phyloP scores from a whole-genome alignment of 495 filamentous ascomycete genomes.

The Penicillium psychrofluorescens region DNA sequence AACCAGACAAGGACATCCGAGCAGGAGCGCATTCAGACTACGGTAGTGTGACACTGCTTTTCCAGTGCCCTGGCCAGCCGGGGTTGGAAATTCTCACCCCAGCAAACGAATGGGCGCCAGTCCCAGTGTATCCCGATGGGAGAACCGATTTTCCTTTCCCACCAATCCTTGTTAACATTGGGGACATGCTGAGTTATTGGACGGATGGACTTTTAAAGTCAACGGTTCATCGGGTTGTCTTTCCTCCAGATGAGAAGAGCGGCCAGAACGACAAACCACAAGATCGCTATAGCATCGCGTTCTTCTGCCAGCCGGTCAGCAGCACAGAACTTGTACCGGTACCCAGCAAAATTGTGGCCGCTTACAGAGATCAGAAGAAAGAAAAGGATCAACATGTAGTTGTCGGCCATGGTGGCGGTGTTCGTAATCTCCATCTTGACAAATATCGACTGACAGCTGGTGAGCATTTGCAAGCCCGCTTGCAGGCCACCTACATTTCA shows the following conservation, averaged over 20 bases:
- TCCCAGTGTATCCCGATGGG: slow-evolving; percentile 14
- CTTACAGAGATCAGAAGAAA: slow-evolving; percentile 2
- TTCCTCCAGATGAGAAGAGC: slow-evolving; percentile 30
- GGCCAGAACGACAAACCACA: slow-evolving; percentile 18
- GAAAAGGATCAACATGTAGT: background rate
- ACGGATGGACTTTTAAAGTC: slow-evolving; percentile 66
- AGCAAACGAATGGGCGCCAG: slow-evolving; percentile 18
- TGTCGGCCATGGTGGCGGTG: slow-evolving; percentile 17
- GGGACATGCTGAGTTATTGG: slow-evolving; percentile 77
- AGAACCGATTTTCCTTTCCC: slow-evolving; percentile 25
- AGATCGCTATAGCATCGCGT: slow-evolving; percentile 74
- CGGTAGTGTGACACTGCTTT: slow-evolving; percentile 50
- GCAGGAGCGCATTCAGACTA: slow-evolving; percentile 55
- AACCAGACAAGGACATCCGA: slow-evolving; percentile 38
- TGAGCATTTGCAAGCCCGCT: slow-evolving; percentile 50
- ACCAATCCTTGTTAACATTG: slow-evolving; percentile 78
- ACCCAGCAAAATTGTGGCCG: slow-evolving; percentile 51
- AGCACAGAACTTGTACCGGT: slow-evolving; percentile 54
- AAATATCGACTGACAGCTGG: slow-evolving; percentile 58
- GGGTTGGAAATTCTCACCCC: slow-evolving; percentile 68
- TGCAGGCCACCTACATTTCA: slow-evolving; percentile 1
- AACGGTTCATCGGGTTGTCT: slow-evolving; percentile 75
- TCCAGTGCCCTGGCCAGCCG: slow-evolving; percentile 63
- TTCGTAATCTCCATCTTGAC: slow-evolving; percentile 16
- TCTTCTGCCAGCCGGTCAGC: slow-evolving; percentile 72